Base-by-base conservation (phyloP, 225 moss, liverwort and hornwort species). In the Physcomitrium patens region DNA sequence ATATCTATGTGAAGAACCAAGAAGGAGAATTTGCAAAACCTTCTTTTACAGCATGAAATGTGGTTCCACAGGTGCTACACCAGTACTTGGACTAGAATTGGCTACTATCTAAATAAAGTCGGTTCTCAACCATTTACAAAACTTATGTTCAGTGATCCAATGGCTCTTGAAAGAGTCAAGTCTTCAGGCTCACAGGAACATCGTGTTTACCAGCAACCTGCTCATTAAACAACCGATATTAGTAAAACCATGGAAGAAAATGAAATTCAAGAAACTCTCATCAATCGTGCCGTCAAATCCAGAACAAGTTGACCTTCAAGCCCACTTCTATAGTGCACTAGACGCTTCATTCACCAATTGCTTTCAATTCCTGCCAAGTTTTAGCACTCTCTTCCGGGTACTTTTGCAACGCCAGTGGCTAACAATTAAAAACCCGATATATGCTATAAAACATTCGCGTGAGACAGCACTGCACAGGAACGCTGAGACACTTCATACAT, bases 241-340 rank as follows among this genome's bases (percentile, higher is more conserved):
- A 70, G 43, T 58, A 77, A 69, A 59, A 60, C 65, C 70, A 59
- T n/a, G 31, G 47, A 66, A 54, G 74, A 78, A 45, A 48, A 13
- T 47, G 31, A 52, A 50, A 50, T 13, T 52, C 17, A 8, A 67
- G 27, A 18, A 52, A 52, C 17, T 67, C 51, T 67, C 16, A 22
- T 67, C 27, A 27, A 20, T 27, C 67, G 3, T 31, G 28, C 67
- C 3, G 5, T 28, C 50, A 51, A 17, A 22, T 63, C 7, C 27
- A 51, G 51, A 51, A 50, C 24, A 49, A 18, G 27, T 16, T 17
- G 42, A 18, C 43, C 13, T 17, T 16, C 42, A 24, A 75, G 66
- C 54, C 71, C 44, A 24, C 47, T 42, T 48, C 77, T 78, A 70
- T 67, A 12, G 41, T 75, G 74, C 75, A 75, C 75, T 49, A 73